Conservation (phyloP, 2,329 filamentous ascomycete genomes). For the Claviceps purpurea region DNA sequence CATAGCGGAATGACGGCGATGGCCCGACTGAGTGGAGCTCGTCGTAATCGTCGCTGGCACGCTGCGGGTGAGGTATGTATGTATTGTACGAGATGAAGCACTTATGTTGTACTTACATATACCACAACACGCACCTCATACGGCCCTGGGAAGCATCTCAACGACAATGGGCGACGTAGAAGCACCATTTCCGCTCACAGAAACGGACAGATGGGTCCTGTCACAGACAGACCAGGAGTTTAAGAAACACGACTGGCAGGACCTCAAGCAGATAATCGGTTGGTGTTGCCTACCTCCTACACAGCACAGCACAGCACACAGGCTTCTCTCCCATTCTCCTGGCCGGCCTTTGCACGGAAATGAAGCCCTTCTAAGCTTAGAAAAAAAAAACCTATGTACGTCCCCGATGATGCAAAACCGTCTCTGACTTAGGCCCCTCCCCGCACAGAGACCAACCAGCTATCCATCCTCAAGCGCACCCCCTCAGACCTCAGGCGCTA, state of each 20-base stretch:
- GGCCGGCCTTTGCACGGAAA: not conserved
- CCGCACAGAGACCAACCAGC: conserved; percentile 37
- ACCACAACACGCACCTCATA: not conserved
- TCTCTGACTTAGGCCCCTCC: not conserved
- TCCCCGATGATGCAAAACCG: not conserved
- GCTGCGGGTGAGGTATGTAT: too few species aligned
- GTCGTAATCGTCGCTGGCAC: too few species aligned
- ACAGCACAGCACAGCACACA: not conserved
- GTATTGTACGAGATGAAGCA: not conserved
- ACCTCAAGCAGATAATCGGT: conserved; percentile 56
- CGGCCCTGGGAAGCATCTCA: not conserved
- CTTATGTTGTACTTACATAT: not conserved
- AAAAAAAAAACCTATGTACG: not conserved
- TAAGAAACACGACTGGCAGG: conserved; percentile 57
- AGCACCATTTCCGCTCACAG: conserved; percentile 45
- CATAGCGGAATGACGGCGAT: too few species aligned
- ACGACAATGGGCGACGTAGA: conserved; percentile 30
- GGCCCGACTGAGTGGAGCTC: too few species aligned
- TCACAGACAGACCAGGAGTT: conserved; percentile 59
- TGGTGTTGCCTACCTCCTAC: conserved; percentile 12
- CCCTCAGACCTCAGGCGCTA: conserved; percentile 73
- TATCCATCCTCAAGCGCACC: conserved; percentile 63
- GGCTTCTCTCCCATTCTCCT: not conserved
- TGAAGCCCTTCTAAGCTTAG: not conserved
- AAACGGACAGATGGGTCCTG: conserved; percentile 43